Conservation (phyloP, 805 yeast genomes). For the Kuraishia cidri region DNA sequence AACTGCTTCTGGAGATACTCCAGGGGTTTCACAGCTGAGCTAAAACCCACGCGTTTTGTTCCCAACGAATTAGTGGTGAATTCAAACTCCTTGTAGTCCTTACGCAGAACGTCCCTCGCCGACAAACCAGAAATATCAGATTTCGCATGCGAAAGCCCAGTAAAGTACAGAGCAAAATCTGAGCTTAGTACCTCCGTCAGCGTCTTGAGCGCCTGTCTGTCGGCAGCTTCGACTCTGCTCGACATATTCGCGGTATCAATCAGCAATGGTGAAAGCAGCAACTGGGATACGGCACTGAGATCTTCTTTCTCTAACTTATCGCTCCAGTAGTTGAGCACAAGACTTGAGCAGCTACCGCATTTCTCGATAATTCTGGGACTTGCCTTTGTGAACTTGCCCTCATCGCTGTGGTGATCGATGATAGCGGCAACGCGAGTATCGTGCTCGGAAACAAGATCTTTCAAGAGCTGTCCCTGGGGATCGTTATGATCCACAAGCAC, state of each 20-base stretch:
- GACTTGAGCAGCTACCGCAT: slow-evolving; percentile 74
- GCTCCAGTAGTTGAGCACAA: slow-evolving; percentile 61
- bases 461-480: slow-evolving; percentile 40
- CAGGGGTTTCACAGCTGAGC: slow-evolving; percentile 62
- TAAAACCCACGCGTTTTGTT: slow-evolving; percentile 51
- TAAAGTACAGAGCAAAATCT: slow-evolving; percentile 14
- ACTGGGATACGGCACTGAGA: slow-evolving; percentile 26
- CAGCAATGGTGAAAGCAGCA: slow-evolving; percentile 60
- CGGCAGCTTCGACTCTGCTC: slow-evolving; percentile 54
- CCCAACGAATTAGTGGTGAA: slow-evolving; percentile 20
- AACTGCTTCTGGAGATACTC: slow-evolving; percentile 33
- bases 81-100: slow-evolving; percentile 76
- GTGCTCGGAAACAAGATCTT: slow-evolving; percentile 14
- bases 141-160: slow-evolving; percentile 38
- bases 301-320: slow-evolving; percentile 3
- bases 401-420: slow-evolving; percentile 87
- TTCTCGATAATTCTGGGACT: slow-evolving; percentile 52
- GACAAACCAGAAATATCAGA: slow-evolving; percentile 54
- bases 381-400: slow-evolving; percentile 34
- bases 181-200: slow-evolving; percentile 23
- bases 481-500: slow-evolving; percentile 80
- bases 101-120: slow-evolving; percentile 54
- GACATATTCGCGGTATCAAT: slow-evolving; percentile 69
- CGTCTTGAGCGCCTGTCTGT: slow-evolving; percentile 30
- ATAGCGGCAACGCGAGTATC: slow-evolving; percentile 39